Base-by-base conservation (phyloP, 1,284 basidiomycete species). In the Exobasidium cylindrosporum region DNA sequence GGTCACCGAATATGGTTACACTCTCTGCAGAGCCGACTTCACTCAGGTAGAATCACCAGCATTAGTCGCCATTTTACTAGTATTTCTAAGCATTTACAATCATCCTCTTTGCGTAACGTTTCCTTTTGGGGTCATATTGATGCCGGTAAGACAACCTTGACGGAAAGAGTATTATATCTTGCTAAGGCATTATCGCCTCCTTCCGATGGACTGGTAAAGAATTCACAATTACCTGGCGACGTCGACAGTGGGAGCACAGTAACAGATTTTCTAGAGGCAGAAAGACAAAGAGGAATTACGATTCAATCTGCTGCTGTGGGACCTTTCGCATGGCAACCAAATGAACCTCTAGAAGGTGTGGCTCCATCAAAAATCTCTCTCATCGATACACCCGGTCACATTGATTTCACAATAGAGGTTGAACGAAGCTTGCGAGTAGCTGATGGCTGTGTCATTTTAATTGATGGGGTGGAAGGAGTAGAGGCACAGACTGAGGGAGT, bases 361-460 rank as follows among this genome's bases (percentile, higher is more conserved):
- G 21, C 28, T 24, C 44, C 55, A 17, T 26, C 7, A 86, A 87
- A 74, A 78, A 89, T 91, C 80, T 92, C 92, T 71, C 84, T 94
- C 43, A 88, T 94, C 54, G 92, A 94, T 74, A 94, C 91, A 4
- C 91, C 91, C 5, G 91, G 91, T 17, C 91, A 94, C 80, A 90
- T 91, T 5, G 91, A 94, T 80, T 94, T 94, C 81, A 91, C 91
- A 1, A 92, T 94, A 88, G 91, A 94, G 73, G 92, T 94, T 10
- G 92, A 93, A 79, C 89, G 91, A 69, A 91, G 91, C 13, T 91
- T 91, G 73, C 86, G 91, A 17, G 89, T 94, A 7, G 87, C 92
- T 1, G 91, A 94, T 72, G 92, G 92, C 62, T 90, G 90, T 3
- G 87, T 94, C 14, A 88, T 94, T 17, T 81, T 94, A 21, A 86